Evolutionary conservation across 2,329 filamentous ascomycete genomes (phyloP).

Genomic region (Colletotrichum agaves): DNA sequence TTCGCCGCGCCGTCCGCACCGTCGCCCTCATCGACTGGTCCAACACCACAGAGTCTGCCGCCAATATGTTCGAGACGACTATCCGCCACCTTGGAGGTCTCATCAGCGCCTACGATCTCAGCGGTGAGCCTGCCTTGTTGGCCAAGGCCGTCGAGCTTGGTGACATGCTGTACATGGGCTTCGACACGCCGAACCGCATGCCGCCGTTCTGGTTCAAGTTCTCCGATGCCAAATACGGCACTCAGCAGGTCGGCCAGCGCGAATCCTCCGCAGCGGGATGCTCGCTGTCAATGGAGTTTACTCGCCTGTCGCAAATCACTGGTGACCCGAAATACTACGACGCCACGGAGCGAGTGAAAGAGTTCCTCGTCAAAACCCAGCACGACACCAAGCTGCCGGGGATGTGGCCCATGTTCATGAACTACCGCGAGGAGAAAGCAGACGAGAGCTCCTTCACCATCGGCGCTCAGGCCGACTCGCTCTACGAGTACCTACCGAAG

Average conservation of each 20-base stretch:
- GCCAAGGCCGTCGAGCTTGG: constrained; percentile 63
- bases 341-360: constrained; percentile 78
- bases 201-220: constrained; percentile 61
- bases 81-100: constrained; percentile 66
- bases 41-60: constrained; percentile 54
- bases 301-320: constrained; percentile 78
- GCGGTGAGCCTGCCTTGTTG: constrained; percentile 57
- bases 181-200: constrained; percentile 65
- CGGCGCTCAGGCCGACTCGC: constrained; percentile 58
- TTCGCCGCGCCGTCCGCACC: constrained; percentile 60
- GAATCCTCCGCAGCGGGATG: constrained; percentile 63
- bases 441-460: constrained; percentile 53
- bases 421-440: constrained; percentile 65
- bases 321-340: constrained; percentile 80
- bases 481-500: constrained; percentile 71
- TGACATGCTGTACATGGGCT: constrained; percentile 63
- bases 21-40: constrained; percentile 66
- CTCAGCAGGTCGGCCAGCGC: constrained; percentile 47
- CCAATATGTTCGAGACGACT: constrained; percentile 73
- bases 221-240: constrained; percentile 50
- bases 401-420: constrained; percentile 75
- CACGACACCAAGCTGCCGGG: constrained; percentile 75
- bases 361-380: constrained; percentile 73
- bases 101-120: constrained; percentile 63
- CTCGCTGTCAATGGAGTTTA: constrained; percentile 79